These are phyloP conservation scores for Pleurotus sapidus DNA, from an alignment of 768 basidiomycete species.

Conservation along the genomic window DNA sequence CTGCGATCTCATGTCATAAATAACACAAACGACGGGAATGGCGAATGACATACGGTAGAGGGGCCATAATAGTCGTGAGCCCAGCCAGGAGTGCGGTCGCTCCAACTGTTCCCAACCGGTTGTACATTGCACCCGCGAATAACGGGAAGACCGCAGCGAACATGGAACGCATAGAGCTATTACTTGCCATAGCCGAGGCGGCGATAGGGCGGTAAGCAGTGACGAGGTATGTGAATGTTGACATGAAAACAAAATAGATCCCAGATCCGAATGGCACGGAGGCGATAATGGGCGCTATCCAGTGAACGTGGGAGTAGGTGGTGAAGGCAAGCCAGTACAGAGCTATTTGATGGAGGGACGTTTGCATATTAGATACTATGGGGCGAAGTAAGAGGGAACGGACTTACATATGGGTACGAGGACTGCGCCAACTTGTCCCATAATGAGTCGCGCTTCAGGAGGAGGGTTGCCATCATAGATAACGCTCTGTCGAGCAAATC, in stretches of 20 bases:
- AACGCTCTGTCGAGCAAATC: slow-evolving; percentile 31
- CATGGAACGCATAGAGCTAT: slow-evolving; percentile 59
- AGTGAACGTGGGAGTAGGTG: slow-evolving; percentile 46
- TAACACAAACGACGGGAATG: neutral
- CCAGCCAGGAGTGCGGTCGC: slow-evolving; percentile 73
- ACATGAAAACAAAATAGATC: slow-evolving; percentile 66
- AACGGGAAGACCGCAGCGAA: slow-evolving; percentile 64
- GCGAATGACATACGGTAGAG: slow-evolving; percentile 47
- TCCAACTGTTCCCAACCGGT: slow-evolving; percentile 64
- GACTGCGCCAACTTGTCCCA: slow-evolving; percentile 68
- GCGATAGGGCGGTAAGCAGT: slow-evolving; percentile 65
- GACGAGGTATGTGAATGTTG: slow-evolving; percentile 70
- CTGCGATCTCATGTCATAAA: slow-evolving; percentile 18
- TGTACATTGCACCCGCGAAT: slow-evolving; percentile 69
- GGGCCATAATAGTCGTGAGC: slow-evolving; percentile 56
- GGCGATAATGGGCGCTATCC: slow-evolving; percentile 65
- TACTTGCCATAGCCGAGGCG: slow-evolving; percentile 67
- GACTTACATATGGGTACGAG: slow-evolving; percentile 56
- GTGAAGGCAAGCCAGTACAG: slow-evolving; percentile 65
- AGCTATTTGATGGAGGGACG: slow-evolving; percentile 25
- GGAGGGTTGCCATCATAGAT: slow-evolving; percentile 49
- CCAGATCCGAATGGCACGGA: slow-evolving; percentile 65
- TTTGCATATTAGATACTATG: slow-evolving; percentile 21
- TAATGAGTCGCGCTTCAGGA: slow-evolving; percentile 62
- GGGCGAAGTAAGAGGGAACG: slow-evolving; percentile 40